Evolutionary conservation across 148 eudicot species (phyloP).

Genomic region (Silene latifolia): DNA sequence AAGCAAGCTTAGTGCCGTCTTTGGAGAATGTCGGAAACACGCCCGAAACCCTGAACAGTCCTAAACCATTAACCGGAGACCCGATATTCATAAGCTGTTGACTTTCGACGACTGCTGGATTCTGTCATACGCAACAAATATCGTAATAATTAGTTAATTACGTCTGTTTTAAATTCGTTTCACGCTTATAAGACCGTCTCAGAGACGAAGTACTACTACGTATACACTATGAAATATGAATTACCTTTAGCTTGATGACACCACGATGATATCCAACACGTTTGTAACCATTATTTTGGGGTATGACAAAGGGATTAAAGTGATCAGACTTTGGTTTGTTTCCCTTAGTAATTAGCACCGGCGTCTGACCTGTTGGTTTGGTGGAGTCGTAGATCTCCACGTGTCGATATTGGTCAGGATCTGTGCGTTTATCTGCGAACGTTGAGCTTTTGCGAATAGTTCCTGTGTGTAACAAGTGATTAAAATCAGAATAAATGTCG

Average conservation of each 20-base stretch:
- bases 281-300: neutral
- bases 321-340: slow-evolving; percentile 10
- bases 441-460: neutral
- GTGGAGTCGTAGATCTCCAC: slow-evolving; percentile 5
- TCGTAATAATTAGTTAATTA: too few relatives aligned
- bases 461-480: too few relatives aligned
- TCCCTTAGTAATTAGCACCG: neutral
- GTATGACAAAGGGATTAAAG: slow-evolving; percentile 17
- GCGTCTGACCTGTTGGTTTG: neutral
- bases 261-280: slow-evolving; percentile 18
- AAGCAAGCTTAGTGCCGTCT: slow-evolving; percentile 18
- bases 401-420: slow-evolving; percentile 11
- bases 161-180: too few relatives aligned
- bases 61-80: neutral
- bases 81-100: neutral
- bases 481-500: too few relatives aligned
- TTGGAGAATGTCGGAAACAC: slow-evolving; percentile 17
- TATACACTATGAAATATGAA: too few relatives aligned
- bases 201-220: too few relatives aligned
- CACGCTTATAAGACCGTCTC: too few relatives aligned
- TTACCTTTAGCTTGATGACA: neutral
- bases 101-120: neutral
- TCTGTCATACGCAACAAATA: neutral
- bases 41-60: slow-evolving; percentile 17
- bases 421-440: neutral